Percentiles rank a stretch among this genome's conserved stretches.
phyloP scores from a whole-genome alignment of 2,329 filamentous ascomycete species.

The Colletotrichum lindemuthianum region DNA sequence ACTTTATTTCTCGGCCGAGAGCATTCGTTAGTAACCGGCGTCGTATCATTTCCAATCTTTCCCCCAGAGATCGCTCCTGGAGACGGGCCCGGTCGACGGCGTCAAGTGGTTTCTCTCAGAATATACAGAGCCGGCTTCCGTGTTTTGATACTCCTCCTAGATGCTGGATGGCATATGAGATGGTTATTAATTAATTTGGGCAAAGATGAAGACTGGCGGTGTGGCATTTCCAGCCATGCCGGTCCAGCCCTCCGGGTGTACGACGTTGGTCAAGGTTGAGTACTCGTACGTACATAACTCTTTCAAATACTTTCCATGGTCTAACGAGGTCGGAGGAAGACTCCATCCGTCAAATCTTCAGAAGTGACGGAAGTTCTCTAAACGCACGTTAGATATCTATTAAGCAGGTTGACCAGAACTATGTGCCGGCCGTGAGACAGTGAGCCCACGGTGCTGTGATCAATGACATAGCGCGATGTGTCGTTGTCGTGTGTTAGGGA shows the following conservation, averaged over 20 bases:
- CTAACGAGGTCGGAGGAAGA: not conserved
- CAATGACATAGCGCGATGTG: not conserved
- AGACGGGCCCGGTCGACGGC: not conserved
- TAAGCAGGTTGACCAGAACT: too few species aligned
- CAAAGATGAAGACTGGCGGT: not conserved
- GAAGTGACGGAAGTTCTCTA: not conserved
- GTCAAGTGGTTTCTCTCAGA: not conserved
- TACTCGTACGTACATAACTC: not conserved
- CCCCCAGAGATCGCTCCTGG: not conserved
- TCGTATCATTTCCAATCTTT: slow-evolving; percentile 12
- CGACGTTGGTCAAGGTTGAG: not conserved
- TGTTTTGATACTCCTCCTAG: not conserved
- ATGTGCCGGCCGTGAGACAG: not conserved
- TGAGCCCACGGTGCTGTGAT: not conserved
- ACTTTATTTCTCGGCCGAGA: too few species aligned
- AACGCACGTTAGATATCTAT: not conserved
- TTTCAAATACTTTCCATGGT: not conserved
- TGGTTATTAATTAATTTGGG: not conserved
- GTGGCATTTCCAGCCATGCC: not conserved
- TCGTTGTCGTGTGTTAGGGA: not conserved
- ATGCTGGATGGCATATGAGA: not conserved
- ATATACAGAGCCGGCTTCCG: too few species aligned
- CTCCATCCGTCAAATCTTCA: not conserved
- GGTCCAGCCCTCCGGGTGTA: not conserved
- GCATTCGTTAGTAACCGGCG: not conserved